phyloP scores from a whole-genome alignment of 1,284 basidiomycete genomes.

The Pyrrhoderma lamaoense region DNA sequence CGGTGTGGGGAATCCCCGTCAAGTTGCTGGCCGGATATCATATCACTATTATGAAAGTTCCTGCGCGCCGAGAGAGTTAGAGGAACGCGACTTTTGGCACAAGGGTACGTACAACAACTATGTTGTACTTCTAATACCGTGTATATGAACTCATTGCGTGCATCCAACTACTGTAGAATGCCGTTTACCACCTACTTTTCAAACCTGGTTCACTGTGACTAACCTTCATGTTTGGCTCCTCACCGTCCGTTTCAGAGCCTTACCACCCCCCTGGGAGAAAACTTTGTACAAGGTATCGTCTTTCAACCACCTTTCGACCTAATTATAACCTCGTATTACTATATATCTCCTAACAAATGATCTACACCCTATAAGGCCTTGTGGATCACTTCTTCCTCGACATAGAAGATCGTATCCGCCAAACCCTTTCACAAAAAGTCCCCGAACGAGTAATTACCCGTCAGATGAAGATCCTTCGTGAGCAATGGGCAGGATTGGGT shows the following conservation, averaged over 20 bases:
- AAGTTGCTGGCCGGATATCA: conserved; percentile 51
- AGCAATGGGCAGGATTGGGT: conserved; percentile 86
- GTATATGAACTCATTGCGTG: neutral
- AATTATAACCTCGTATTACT: neutral
- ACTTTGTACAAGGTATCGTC: conserved; percentile 55
- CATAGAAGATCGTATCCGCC: conserved; percentile 84
- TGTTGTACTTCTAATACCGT: neutral
- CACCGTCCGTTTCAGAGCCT: conserved; percentile 79
- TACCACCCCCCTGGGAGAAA: conserved; percentile 62
- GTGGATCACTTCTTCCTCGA: conserved; percentile 97
- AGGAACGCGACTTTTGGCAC: conserved; percentile 60
- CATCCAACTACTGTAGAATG: conserved; percentile 53
- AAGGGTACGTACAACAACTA: conserved; percentile 48
- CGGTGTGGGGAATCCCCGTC: conserved; percentile 47
- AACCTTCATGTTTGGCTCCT: conserved; percentile 93
- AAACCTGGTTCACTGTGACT: conserved; percentile 95
- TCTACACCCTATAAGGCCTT: conserved; percentile 37
- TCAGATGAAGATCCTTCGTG: conserved; percentile 89
- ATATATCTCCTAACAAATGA: neutral
- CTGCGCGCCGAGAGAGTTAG: conserved; percentile 50
- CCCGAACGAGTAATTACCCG: conserved; percentile 78
- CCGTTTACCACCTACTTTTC: conserved; percentile 86
- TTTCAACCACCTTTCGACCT: neutral
- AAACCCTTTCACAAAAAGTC: conserved; percentile 55
- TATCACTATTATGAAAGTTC: conserved; percentile 52